phyloP scores from a whole-genome alignment of 148 eudicot species.

The Simmondsia chinensis region DNA sequence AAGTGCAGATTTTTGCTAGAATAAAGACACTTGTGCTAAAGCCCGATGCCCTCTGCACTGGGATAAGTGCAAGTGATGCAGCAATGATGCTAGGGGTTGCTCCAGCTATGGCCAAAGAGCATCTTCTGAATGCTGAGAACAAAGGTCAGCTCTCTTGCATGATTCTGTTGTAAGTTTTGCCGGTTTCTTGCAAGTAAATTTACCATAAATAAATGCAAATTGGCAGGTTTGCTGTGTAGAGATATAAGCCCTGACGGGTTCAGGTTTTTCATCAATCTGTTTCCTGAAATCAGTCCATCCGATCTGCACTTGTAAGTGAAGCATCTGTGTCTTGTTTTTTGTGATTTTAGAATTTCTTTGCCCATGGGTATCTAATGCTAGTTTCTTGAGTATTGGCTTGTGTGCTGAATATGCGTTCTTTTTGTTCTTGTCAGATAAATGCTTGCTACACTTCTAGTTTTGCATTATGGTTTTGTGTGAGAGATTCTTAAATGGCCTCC shows the following conservation, averaged over 20 bases:
- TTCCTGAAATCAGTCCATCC: conserved; percentile 55
- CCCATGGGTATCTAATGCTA: too few species aligned
- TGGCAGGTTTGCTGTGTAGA: conserved; percentile 87
- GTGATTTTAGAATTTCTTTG: too few species aligned
- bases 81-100: conserved; percentile 89
- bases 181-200: too few species aligned
- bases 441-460: too few species aligned
- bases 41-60: conserved; percentile 56
- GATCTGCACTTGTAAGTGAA: conserved; percentile 59
- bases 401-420: too few species aligned
- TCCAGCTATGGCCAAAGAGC: conserved; percentile 98
- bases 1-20: conserved; percentile 70
- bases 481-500: too few species aligned
- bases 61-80: conserved; percentile 90
- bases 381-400: too few species aligned
- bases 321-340: neutral
- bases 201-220: conserved; percentile 6
- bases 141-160: conserved; percentile 39
- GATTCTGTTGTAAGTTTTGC: neutral
- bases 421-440: too few species aligned
- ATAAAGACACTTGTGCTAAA: conserved; percentile 53
- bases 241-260: conserved; percentile 97
- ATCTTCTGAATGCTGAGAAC: conserved; percentile 89
- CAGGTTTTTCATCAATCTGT: conserved; percentile 79
- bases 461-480: too few species aligned